Base-by-base conservation (phyloP, 1,139 yeast genomes). In the Geotrichum aggregatum region DNA sequence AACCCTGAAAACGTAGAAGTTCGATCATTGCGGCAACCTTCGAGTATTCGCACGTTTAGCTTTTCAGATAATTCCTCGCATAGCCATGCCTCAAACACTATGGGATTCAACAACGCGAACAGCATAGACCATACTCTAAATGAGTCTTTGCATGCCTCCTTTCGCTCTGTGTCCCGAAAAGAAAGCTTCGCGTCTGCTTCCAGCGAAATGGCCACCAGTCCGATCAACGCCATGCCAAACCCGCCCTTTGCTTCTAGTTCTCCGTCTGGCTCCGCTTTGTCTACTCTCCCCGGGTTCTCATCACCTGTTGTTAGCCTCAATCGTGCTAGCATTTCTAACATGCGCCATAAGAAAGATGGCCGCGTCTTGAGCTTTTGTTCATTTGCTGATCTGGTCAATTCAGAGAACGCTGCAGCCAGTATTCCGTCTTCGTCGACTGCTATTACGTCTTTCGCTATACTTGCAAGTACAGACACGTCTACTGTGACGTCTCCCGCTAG, bases 1-100 rank as follows among this genome's bases (percentile, higher is more conserved):
- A 79, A 83, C 61, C 74, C 84, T 57, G 84, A 83, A 61, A 77
- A 79, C 55, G 80, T 85, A 21, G 92, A 86, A 58, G 79, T 86
- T 74, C 78, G 85, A 36, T 82, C 70, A 11, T 77, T 66, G 34
- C 57, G 91, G 59, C 28, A 24, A 24, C 77, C 82, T 8, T 56
- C 62, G 3, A 52, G 30, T 10, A 22, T 46, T 18, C 31, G 54
- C 13, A 51, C 40, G 7, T 43, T 41, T 5, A 51, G 50, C 45
- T 40, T 44, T 38, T 42, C 50, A 13, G 54, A 46, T 24, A 14
- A 21, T 31, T 18, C 42, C 22, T 8, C 82, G 1, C 72, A 85
- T 40, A 8, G 28, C 7, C 28, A 24, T 24, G 28, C 28, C 8
- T 8, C 28, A 24, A 24, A 8, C 28, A 79, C 82, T 46, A 86